Evolutionary conservation across 2,329 filamentous ascomycete species (phyloP).

Genomic region (Colletotrichum aenigma): DNA sequence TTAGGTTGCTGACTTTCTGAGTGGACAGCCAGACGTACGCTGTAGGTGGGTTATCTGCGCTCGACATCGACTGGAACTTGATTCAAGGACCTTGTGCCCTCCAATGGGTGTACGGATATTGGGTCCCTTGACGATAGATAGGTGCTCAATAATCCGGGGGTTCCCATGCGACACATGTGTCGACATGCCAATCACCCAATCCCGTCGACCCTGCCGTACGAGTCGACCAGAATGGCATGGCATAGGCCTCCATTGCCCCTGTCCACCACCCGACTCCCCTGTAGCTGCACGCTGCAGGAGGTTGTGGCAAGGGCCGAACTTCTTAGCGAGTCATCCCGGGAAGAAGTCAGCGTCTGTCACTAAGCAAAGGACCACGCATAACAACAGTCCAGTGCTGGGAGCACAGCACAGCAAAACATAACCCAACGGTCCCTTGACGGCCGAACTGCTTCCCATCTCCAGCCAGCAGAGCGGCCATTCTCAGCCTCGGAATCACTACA

Average conservation of each 20-base stretch:
- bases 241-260: neutral
- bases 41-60: too few species aligned
- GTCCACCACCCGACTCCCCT: neutral
- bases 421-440: neutral
- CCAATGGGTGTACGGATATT: neutral
- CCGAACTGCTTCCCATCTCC: neutral
- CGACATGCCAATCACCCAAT: neutral
- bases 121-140: neutral
- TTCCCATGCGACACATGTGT: neutral
- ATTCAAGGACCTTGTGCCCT: neutral
- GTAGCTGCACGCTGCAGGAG: slow-evolving; percentile 3
- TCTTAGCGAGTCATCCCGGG: neutral
- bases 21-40: neutral
- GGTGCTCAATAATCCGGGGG: neutral
- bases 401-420: neutral
- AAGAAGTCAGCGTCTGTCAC: neutral
- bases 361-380: neutral
- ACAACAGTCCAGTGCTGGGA: neutral
- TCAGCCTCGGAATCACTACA: neutral
- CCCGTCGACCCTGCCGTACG: neutral
- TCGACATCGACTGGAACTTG: neutral
- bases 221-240: neutral
- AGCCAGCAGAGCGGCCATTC: neutral
- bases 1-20: neutral
- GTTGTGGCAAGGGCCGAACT: neutral